A percentile compares a stretch with the other conserved stretches of the same genome.
These are phyloP conservation scores for Colletotrichum caudatum DNA, from an alignment of 2,329 filamentous ascomycete genomes.

Conservation along the genomic window DNA sequence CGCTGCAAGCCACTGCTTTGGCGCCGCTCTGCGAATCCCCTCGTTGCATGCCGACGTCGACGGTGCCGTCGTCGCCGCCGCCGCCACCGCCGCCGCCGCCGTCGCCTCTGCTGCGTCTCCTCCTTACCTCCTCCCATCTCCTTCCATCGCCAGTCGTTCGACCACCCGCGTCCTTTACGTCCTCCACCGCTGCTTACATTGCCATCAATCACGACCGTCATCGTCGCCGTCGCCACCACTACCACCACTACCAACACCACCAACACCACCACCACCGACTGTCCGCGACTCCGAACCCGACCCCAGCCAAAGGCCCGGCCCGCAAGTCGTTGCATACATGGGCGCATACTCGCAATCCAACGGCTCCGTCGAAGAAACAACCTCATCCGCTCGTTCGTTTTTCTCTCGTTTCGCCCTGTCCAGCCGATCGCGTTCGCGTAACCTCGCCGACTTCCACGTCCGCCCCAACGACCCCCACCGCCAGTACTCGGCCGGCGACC, in stretches of 20 bases:
- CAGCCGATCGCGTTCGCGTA: conserved; percentile 66
- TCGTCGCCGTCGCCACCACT: conserved; percentile 44
- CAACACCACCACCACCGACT: conserved; percentile 45
- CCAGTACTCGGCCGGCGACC: conserved; percentile 80
- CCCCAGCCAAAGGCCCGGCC: conserved; percentile 38
- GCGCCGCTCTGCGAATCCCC: conserved; percentile 36
- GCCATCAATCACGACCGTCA: neutral
- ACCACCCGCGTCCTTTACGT: conserved; percentile 43
- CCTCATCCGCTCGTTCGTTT: conserved; percentile 57
- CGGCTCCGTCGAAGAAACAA: conserved; percentile 55
- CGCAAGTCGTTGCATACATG: conserved; percentile 56
- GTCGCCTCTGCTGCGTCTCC: conserved; percentile 39
- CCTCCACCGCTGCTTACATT: conserved; percentile 38
- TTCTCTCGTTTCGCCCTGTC: conserved; percentile 66
- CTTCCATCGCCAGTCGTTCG: conserved; percentile 40
- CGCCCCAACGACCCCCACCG: conserved; percentile 81
- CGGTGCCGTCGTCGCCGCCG: conserved; percentile 35
- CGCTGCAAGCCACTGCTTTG: conserved; percentile 34
- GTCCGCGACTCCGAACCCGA: conserved; percentile 15
- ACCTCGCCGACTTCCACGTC: conserved; percentile 83
- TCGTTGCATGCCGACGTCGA: conserved; percentile 38
- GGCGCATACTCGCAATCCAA: conserved; percentile 56
- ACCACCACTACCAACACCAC: conserved; percentile 46
- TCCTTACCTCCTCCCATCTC: conserved; percentile 41
- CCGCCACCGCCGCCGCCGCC: conserved; percentile 37